Evolutionary conservation across 768 basidiomycete species (phyloP), one percentile per base, ranked within the genome.

Genomic region (Panellus pusillus): DNA sequence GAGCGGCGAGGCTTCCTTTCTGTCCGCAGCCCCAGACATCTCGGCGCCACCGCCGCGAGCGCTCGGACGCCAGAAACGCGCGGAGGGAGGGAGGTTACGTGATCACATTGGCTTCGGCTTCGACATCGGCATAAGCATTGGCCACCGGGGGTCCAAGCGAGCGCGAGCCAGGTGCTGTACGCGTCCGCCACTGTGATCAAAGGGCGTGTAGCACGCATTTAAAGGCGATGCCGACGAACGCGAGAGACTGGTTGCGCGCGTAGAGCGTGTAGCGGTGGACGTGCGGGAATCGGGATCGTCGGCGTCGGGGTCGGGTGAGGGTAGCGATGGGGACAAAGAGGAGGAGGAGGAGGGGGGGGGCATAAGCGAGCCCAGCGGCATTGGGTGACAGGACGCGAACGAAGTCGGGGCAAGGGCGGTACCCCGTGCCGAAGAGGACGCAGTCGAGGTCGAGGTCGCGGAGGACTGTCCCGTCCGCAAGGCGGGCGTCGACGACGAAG

Each of bases 351-450:
- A 63, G 13, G 35, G 38, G 31, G 54, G 24, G 11, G 54, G 20
- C 0, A 68, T 65, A 24, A 71, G 62, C 17, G 55, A 63, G 13
- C 41, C 37, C 4, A 71, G 55, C 31, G n/a, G 3, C 38, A 12
- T 45, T 28, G 24, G 4, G 20, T 29, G 18, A 29, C 18, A 65
- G 59, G 1, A 61, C 60, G 63, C 64, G 58, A 61, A 69, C 15
- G 61, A 60, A 58, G 27, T 46, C 43, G 9, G 69, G 66, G 6
- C 64, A 52, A 19, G 68, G 66, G 46, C 47, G 62, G 27, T 71
- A 72, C 6, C 68, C 71, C 2, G 71, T 72, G 36, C 70, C 68
- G 51, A 72, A 62, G 15, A 72, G 17, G 27, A 72, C 61, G 27
- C 39, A 20, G 55, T 71, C 71, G 9, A 72, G 56, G 55, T 71